Conservation (phyloP, 306 rosid species). For the Malus fusca region DNA sequence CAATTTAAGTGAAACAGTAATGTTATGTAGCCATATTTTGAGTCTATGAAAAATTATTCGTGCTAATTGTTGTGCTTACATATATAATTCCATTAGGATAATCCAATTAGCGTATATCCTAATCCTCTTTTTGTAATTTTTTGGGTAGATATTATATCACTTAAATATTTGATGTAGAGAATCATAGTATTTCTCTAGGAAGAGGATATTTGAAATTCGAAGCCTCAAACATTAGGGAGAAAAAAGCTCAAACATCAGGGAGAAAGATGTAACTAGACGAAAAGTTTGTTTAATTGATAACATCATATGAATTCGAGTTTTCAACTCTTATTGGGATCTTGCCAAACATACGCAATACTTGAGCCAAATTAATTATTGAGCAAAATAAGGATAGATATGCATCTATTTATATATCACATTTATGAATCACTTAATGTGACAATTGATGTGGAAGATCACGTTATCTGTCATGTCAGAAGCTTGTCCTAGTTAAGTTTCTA, state of each 20-base stretch:
- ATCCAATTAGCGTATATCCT: background rate
- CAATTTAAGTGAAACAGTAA: too few species aligned
- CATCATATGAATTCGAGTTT: background rate
- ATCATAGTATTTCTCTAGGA: background rate
- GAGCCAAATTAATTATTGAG: background rate
- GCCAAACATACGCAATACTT: background rate
- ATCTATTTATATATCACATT: too few species aligned
- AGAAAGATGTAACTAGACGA: too few species aligned
- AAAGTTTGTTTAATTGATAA: background rate
- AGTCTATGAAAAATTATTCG: too few species aligned
- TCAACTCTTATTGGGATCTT: background rate
- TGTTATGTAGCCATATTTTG: too few species aligned
- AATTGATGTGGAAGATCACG: background rate
- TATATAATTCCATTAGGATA: background rate
- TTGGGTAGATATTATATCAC: background rate
- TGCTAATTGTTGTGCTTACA: background rate
- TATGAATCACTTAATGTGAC: too few species aligned
- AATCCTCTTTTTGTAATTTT: background rate
- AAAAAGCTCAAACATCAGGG: too few species aligned
- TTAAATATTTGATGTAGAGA: too few species aligned
- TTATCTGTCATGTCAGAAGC: background rate
- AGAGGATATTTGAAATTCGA: background rate
- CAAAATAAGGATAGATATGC: background rate
- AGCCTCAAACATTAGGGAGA: background rate
- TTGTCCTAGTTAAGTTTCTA: too few species aligned